Evolutionary conservation across 176 grass and related monocot genomes (phyloP).

Genomic region (Oryza longistaminata): DNA sequence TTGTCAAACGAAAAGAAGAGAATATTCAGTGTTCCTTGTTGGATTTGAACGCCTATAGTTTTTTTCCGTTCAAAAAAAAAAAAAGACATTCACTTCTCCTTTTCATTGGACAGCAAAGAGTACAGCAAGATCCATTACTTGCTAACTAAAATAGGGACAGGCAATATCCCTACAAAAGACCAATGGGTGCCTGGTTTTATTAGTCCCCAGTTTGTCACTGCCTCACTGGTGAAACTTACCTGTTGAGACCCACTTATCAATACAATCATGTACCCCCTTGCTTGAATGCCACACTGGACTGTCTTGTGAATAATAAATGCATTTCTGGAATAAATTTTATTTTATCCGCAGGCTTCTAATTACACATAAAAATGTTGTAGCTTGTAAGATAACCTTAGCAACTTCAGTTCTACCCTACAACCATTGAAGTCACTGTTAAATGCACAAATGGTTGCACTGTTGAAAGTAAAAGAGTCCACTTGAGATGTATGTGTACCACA

Average conservation of each 20-base stretch:
- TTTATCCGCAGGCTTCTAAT: not conserved
- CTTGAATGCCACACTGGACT: conserved; percentile 17
- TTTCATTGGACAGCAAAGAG: conserved; percentile 9
- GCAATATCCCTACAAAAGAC: conserved; percentile 35
- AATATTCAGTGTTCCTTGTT: not conserved
- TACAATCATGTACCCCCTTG: conserved; percentile 37
- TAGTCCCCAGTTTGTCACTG: conserved; percentile 41
- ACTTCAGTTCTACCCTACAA: not conserved
- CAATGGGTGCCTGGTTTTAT: conserved; percentile 33
- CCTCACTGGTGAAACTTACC: conserved; percentile 32
- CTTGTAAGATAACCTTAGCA: not conserved
- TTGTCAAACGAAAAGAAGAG: not conserved
- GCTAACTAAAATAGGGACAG: conserved; percentile 36
- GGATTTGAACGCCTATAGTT: not conserved
- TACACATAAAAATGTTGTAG: not conserved
- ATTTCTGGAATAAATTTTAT: conserved; percentile 1
- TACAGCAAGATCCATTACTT: conserved; percentile 18
- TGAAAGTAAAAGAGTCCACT: too few relatives aligned
- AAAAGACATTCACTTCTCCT: not conserved
- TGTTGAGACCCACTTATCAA: conserved; percentile 35
- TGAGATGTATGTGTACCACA: too few relatives aligned
- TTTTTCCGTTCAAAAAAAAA: not conserved
- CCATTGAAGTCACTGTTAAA: not conserved
- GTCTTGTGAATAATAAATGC: conserved; percentile 1
- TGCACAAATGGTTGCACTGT: too few relatives aligned